A percentile compares a stretch with the other conserved stretches of the same genome.
These are phyloP conservation scores for Colletotrichum siamense DNA, from an alignment of 2,329 filamentous ascomycete species.

Conservation along the genomic window DNA sequence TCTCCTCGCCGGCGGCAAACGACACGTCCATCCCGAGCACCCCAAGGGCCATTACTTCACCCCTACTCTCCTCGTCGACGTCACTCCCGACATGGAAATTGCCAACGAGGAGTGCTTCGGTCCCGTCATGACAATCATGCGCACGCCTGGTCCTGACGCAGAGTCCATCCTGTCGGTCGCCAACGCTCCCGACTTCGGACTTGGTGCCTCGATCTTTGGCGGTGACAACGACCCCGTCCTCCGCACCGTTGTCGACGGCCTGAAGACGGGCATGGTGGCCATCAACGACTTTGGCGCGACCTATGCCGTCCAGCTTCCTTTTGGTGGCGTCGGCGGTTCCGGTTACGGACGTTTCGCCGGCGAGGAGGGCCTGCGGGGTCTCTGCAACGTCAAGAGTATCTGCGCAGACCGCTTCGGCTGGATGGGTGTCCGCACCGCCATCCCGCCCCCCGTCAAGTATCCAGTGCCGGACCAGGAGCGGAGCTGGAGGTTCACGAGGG, in stretches of 20 bases:
- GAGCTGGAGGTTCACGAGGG: conserved; percentile 70
- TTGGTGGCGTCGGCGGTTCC: conserved; percentile 88
- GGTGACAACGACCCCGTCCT: conserved; percentile 65
- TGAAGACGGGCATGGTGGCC: conserved; percentile 88
- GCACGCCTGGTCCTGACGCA: conserved; percentile 64
- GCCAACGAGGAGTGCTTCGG: conserved; percentile 93
- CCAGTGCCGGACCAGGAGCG: conserved; percentile 71
- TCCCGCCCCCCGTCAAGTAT: conserved; percentile 82
- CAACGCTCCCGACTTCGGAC: conserved; percentile 84
- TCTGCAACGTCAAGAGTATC: conserved; percentile 89
- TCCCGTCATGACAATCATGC: conserved; percentile 87
- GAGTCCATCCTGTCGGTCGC: conserved; percentile 75
- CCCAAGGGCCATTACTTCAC: conserved; percentile 88
- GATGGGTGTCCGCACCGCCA: conserved; percentile 73
- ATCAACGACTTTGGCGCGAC: conserved; percentile 95
- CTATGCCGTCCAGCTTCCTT: conserved; percentile 93
- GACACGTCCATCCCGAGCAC: conserved; percentile 73
- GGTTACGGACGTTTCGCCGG: conserved; percentile 95
- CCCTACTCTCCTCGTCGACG: conserved; percentile 90
- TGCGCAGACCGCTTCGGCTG: conserved; percentile 75
- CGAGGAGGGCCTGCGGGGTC: conserved; percentile 80
- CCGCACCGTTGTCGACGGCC: conserved; percentile 65
- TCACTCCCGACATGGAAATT: conserved; percentile 84
- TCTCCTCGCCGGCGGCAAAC: conserved; percentile 80
- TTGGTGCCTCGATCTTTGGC: conserved; percentile 90